Evolutionary conservation across 2,329 filamentous ascomycete genomes (phyloP), one percentile per base, ranked within the genome.

Genomic region (Pseudogymnoascus sp.): DNA sequence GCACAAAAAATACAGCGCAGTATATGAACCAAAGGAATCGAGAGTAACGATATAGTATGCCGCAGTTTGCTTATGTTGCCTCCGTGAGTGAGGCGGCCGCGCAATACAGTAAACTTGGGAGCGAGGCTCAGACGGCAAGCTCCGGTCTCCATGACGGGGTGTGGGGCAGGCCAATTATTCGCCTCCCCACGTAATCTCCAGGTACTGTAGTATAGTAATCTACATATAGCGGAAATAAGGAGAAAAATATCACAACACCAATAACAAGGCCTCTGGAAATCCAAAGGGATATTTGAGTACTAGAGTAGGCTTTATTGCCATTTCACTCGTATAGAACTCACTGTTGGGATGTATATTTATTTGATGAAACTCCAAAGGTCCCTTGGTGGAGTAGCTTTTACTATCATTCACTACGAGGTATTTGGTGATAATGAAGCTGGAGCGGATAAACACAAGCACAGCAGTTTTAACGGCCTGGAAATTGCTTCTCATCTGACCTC

Each of bases 91-190:
- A 57, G 50, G 50, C 50, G 50, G 50, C 50, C 50, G 50, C 50
- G 50, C 50, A 57, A 57, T 33, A 57, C 50, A 26, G 17, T 57
- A 21, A 21, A 57, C n/a, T 57, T 57, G 17, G 28, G 50, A 57
- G 50, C 50, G 50, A 57, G 50, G 50, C 50, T 57, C 50, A 57
- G 35, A 21, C 50, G 50, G 50, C 50, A 57, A 57, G 50, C 50
- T 57, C 50, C 50, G 50, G 50, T 57, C 4, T n/a, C 26, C 11
- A 57, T 57, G 50, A 57, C 50, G 50, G 50, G 28, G 28, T 57
- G 50, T 57, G 50, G 50, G 50, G 50, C 50, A 33, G 11, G n/a
- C 17, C 28, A 33, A 4, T 57, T 57, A 33, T 57, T 57, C 50
- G 50, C 50, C 28, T 57, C 50, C n/a, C 28, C 61, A 57, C 31